Evolutionary conservation across 2,329 filamentous ascomycete species (phyloP), one percentile per base, ranked within the genome.

Genomic region (Lomentospora prolificans): DNA sequence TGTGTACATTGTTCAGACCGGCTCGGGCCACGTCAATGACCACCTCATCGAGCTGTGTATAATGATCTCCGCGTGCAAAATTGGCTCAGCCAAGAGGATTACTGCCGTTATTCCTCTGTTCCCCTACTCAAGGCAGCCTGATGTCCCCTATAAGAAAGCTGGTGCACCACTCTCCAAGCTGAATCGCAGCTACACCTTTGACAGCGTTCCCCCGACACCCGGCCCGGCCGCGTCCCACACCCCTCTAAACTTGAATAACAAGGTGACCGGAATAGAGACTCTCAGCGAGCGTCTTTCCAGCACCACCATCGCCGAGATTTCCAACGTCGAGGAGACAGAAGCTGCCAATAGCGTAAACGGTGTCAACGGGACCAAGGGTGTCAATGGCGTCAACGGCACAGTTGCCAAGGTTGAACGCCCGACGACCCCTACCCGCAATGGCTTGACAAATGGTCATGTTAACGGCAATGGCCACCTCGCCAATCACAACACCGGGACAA

Each of bases 1-100:
- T 82, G 94, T 96, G 69, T 99, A 95, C 75, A 96, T 97, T 68
- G 90, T 99, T 65, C 92, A 97, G 72, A 94, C 90, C 44, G 90
- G 90, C 63, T 89, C 89, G 63, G 90, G 90, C 60, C 88, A 87
- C 65, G 89, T 96, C 73, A 99, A 99, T 69, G 94, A 99, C 73
- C 85, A 95, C 73, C 83, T 99, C 61, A 87, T 99, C 75, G 94
- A 99, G 68, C 84, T 97, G 52, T 88, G 95, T 70, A 96, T 97
- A 74, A 96, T 94, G 75, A 92, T 97, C 64, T 95, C 90, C n/a
- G 94, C 94, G 59, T 97, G 94, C 82, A 95, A 96, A 74, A 84
- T 88, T 10, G 90, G 90, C 63, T 96, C 91, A 41, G 94, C 94
- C 28, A 90, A 88, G 70, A 82, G 90, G 64, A 90, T 99, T 65